A percentile compares a stretch with the other conserved stretches of the same genome.
Conservation (phyloP, 257 asterid genomes). For the Solanum ossicruentum region DNA sequence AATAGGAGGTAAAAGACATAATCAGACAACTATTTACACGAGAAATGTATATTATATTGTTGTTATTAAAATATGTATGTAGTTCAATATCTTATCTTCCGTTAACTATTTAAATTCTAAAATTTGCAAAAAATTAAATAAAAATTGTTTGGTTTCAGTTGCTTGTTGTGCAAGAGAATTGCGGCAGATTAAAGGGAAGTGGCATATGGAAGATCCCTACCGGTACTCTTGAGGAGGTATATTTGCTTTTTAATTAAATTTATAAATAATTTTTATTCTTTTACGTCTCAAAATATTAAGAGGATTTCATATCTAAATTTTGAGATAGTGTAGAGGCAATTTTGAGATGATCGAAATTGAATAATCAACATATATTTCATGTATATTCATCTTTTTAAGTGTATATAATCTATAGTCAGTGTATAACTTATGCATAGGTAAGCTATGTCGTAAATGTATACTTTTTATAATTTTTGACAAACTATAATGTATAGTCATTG, state of each 20-base stretch:
- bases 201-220: slow-evolving; percentile 81
- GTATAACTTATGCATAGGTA: no score
- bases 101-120: not conserved
- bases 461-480: no score
- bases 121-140: not conserved
- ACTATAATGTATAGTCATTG: no score
- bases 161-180: slow-evolving; percentile 69
- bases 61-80: not conserved
- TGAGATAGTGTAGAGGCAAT: no score
- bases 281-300: no score
- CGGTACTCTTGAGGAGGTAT: slow-evolving; percentile 59
- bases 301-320: no score
- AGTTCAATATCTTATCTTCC: not conserved
- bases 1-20: no score
- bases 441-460: no score
- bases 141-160: slow-evolving; percentile 19
- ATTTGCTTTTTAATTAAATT: not conserved
- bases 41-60: not conserved
- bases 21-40: not conserved
- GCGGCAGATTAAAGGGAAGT: slow-evolving; percentile 35
- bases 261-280: not conserved
- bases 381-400: no score
- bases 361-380: no score
- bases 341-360: no score
- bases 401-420: no score